phyloP scores from a whole-genome alignment of 352 stramenopile species.

The Phytophthora tentaculata region DNA sequence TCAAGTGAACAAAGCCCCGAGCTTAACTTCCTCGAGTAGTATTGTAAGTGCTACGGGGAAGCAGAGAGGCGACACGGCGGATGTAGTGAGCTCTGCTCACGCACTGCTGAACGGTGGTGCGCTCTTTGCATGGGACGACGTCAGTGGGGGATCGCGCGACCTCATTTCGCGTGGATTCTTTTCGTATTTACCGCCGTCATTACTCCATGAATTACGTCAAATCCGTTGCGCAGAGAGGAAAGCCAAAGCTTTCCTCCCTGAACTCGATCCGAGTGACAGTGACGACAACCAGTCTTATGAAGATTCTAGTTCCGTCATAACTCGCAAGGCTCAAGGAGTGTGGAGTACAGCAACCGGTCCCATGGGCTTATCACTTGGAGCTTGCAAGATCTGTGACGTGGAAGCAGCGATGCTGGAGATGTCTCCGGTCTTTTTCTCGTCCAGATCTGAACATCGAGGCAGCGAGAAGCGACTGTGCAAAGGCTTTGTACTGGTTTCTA shows the following conservation, averaged over 20 bases:
- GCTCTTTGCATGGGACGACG: conserved; percentile 76
- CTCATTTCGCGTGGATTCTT: conserved; percentile 75
- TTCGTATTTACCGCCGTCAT: conserved; percentile 50
- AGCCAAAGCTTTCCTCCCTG: conserved; percentile 22
- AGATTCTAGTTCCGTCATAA: conserved; percentile 41
- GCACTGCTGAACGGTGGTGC: conserved; percentile 31
- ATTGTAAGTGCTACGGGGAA: conserved; percentile 31
- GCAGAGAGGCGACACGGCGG: conserved; percentile 55
- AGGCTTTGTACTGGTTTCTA: conserved; percentile 74
- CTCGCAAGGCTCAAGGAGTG: conserved; percentile 58
- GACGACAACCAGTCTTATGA: conserved; percentile 38
- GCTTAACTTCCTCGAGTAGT: background rate
- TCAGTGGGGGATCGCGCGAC: conserved; percentile 62
- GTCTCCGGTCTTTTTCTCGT: conserved; percentile 67
- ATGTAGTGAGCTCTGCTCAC: conserved; percentile 41
- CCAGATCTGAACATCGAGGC: conserved; percentile 32
- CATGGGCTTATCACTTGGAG: conserved; percentile 57
- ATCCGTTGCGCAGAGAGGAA: conserved; percentile 37
- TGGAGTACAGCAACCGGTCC: conserved; percentile 71
- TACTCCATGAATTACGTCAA: conserved; percentile 51
- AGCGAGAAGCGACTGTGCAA: conserved; percentile 72
- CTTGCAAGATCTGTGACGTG: conserved; percentile 65
- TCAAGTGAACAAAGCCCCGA: conserved; percentile 1
- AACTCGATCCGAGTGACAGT: conserved; percentile 28
- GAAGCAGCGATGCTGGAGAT: conserved; percentile 78